Evolutionary conservation across 306 rosid species (phyloP).

Genomic region (Cucumis cinereus): DNA sequence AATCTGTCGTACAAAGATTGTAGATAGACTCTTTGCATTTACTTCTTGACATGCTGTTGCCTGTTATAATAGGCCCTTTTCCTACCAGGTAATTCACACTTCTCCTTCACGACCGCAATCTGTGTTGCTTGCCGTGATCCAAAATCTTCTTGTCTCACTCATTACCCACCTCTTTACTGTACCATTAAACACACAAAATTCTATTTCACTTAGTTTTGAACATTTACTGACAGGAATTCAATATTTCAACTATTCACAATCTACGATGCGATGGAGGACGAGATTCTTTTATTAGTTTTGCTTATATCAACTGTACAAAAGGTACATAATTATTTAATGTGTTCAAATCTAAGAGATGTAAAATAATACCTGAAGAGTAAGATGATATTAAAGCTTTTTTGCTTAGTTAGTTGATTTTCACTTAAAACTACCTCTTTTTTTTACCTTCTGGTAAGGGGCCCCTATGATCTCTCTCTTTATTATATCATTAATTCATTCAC

Average conservation of each 20-base stretch:
- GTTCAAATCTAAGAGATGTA: constrained; percentile 42
- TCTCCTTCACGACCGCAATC: neutral
- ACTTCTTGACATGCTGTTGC: constrained; percentile 35
- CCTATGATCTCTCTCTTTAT: neutral
- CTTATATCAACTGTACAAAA: constrained; percentile 51
- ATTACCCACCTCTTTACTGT: neutral
- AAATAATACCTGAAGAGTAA: constrained; percentile 27
- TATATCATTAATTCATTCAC: neutral
- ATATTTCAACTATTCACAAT: constrained; percentile 17
- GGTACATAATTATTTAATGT: constrained; percentile 45
- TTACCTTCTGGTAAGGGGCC: neutral
- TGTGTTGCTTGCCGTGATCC: neutral
- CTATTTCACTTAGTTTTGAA: neutral
- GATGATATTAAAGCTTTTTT: constrained; percentile 13
- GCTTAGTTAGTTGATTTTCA: constrained; percentile 15
- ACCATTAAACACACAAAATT: neutral
- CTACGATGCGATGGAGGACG: constrained; percentile 35
- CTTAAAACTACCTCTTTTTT: neutral
- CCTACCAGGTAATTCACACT: constrained; percentile 28
- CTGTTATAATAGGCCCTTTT: neutral
- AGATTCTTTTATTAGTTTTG: constrained; percentile 80
- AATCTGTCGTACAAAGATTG: constrained; percentile 84
- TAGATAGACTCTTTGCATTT: constrained; percentile 96
- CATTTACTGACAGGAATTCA: constrained; percentile 32
- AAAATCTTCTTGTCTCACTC: neutral